Evolutionary conservation across 305 asterid species (phyloP).

Genomic region (Petunia hybrid): DNA sequence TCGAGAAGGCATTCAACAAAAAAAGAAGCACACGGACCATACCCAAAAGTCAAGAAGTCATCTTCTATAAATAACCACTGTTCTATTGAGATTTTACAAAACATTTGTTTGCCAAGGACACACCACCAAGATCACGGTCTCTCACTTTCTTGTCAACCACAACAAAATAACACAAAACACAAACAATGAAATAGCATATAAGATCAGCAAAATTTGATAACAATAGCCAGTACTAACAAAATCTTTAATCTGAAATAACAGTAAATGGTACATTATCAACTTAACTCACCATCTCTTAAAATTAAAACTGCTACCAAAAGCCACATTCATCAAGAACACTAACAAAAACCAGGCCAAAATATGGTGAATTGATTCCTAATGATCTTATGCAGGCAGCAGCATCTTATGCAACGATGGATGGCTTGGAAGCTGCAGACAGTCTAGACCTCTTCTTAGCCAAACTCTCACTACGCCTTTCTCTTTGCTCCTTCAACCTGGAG

Average conservation of each 20-base stretch:
- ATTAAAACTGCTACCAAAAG: not conserved
- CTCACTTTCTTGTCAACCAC: too few species aligned
- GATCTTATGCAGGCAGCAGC: conserved; percentile 32
- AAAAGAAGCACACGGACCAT: too few species aligned
- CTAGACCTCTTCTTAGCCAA: conserved; percentile 54
- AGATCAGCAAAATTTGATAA: too few species aligned
- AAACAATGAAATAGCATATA: too few species aligned
- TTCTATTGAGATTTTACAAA: too few species aligned
- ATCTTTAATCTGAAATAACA: conserved; percentile 31
- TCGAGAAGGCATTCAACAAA: too few species aligned
- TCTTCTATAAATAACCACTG: too few species aligned
- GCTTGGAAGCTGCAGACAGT: conserved; percentile 49
- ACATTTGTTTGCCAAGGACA: too few species aligned
- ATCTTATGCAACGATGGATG: conserved; percentile 41
- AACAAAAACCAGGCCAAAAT: not conserved
- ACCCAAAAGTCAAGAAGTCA: too few species aligned
- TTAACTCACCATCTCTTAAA: not conserved
- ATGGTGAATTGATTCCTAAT: not conserved
- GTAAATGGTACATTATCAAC: conserved; percentile 22
- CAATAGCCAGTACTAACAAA: conserved; percentile 8
- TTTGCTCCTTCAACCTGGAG: conserved; percentile 51
- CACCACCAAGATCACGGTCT: too few species aligned
- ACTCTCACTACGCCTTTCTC: conserved; percentile 52
- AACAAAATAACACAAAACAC: too few species aligned
- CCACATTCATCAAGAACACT: not conserved